Conservation (phyloP, 148 eudicot species). For the Rhododendron molle region DNA sequence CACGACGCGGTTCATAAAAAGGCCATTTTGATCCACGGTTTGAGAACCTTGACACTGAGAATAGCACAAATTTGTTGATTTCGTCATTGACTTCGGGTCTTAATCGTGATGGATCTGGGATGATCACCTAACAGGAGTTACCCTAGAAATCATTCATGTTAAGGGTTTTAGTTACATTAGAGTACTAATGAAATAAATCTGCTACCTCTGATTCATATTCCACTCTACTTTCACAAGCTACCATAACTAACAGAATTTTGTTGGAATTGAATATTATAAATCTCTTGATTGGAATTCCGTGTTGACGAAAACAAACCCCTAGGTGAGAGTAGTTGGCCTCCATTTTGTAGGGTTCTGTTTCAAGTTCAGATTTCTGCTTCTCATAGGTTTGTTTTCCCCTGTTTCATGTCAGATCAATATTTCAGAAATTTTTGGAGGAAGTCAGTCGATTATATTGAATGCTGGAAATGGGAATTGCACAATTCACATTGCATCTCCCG, state of each 20-base stretch:
- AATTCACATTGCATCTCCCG: slow-evolving; percentile 8
- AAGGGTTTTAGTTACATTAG: neutral
- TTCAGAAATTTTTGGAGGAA: slow-evolving; percentile 10
- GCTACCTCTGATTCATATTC: neutral
- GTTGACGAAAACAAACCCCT: neutral
- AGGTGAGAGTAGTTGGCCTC: neutral
- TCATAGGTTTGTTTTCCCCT: neutral
- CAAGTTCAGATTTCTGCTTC: slow-evolving; percentile 4
- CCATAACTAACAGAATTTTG: neutral
- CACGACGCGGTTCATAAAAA: too few species aligned
- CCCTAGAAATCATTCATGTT: too few species aligned
- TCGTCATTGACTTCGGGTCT: neutral
- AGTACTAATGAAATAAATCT: neutral
- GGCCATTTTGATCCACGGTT: too few species aligned
- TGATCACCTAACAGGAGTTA: neutral
- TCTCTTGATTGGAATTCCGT: neutral
- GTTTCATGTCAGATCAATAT: slow-evolving; percentile 20
- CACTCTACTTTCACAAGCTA: neutral
- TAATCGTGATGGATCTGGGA: neutral
- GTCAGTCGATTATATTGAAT: slow-evolving; percentile 14
- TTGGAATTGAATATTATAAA: neutral
- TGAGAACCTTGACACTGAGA: neutral
- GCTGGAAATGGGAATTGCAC: slow-evolving; percentile 22
- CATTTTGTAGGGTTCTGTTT: neutral
- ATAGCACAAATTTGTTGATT: neutral